A percentile compares a stretch with the other conserved stretches of the same genome.
phyloP scores from a whole-genome alignment of 305 asterid species.

The Solanum hybrid region DNA sequence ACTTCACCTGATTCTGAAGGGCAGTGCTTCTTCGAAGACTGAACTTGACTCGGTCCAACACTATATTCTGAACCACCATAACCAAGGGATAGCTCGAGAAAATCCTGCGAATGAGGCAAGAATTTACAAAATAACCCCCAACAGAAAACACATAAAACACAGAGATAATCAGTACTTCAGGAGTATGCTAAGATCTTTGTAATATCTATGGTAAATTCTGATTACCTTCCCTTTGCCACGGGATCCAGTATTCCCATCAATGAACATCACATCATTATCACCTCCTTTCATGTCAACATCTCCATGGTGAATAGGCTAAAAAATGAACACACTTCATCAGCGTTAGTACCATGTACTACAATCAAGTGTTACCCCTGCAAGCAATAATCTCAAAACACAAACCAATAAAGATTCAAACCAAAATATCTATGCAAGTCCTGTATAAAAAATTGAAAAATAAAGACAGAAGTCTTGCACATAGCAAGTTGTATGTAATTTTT shows the following conservation, averaged over 20 bases:
- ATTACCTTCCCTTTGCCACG: constrained; percentile 70
- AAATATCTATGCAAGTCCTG: neutral
- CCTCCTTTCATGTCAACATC: constrained; percentile 68
- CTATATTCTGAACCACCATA: constrained; percentile 17
- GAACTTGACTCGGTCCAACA: constrained; percentile 15
- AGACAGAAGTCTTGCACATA: neutral
- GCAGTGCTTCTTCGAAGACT: constrained; percentile 21
- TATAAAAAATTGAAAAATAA: neutral
- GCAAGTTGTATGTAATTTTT: neutral
- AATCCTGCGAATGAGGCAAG: constrained; percentile 23
- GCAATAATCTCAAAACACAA: neutral
- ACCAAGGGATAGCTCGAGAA: constrained; percentile 26
- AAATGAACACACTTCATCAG: constrained; percentile 1
- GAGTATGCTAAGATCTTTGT: neutral
- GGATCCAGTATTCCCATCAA: constrained; percentile 26
- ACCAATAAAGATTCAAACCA: neutral
- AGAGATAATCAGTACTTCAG: neutral
- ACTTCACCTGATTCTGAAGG: constrained; percentile 24
- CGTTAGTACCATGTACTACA: neutral
- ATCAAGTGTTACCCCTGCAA: neutral
- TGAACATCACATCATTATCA: constrained; percentile 22
- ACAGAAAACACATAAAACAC: neutral
- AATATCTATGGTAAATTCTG: neutral
- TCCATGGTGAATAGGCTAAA: constrained; percentile 49
- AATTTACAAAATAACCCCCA: neutral